Evolutionary conservation across 1,284 basidiomycete species (phyloP), one percentile per base, ranked within the genome.

Genomic region (Schizopora paradoxa): DNA sequence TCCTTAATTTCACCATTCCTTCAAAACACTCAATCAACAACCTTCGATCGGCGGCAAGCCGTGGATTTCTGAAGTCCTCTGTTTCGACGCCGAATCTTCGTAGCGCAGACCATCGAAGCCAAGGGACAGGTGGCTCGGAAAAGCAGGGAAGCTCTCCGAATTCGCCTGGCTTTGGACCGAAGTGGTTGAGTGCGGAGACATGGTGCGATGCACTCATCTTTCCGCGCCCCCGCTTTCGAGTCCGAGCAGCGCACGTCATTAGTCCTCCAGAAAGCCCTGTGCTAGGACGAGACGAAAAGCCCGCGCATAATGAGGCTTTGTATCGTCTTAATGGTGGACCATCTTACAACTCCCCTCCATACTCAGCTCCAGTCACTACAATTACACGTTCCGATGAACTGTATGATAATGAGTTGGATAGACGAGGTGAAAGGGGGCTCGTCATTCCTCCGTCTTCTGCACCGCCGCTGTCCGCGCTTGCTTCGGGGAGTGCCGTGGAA

Each of bases 131-230:
- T 51, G 35, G 29, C 41, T 38, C 48, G 47, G 23, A 35, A 32
- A 18, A 45, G 48, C 39, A 48, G 51, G 41, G 14, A 14, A 41
- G 39, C 27, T 22, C 39, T 13, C 14, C 22, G 37, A 51, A 45
- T 38, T 26, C 34, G 45, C 51, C 3, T 32, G 50, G 14, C 39
- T 51, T 26, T 45, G 59, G 18, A 74, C 66, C 58, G 64, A 66
- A 77, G 5, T 86, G 82, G 81, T 56, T 86, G 2, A 75, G 78
- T 1, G 75, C 83, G 0, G 82, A 87, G 62, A 79, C 81, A 7
- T 86, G 85, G 82, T 88, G 86, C 61, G 83, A 86, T 54, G 85
- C 84, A 1, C 54, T 88, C 3, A 61, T 88, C 32, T 79, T 87
- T 46, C 86, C 85, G 3, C 73, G 82, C 0, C 86, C 85, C 4